A percentile compares a stretch with the other conserved stretches of the same genome.
phyloP scores from a whole-genome alignment of 768 basidiomycete species.

The Termitomyces sp. region DNA sequence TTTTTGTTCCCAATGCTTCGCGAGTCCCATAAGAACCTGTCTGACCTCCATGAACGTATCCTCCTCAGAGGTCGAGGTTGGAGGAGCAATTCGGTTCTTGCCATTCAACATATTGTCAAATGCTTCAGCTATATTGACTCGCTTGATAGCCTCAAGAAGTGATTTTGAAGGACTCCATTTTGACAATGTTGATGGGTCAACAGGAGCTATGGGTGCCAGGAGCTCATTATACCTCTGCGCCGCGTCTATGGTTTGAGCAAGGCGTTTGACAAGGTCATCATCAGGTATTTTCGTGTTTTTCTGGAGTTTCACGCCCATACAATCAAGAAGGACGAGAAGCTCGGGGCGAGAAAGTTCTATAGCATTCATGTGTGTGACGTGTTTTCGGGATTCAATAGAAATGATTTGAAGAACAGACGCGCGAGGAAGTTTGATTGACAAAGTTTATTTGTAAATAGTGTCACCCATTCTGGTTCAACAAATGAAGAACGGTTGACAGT shows the following conservation, averaged over 20 bases:
- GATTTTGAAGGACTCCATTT: constrained; percentile 14
- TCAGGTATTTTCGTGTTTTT: constrained; percentile 21
- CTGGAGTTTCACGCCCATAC: constrained; percentile 21
- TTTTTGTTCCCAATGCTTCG: constrained; percentile 12
- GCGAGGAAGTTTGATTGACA: not conserved
- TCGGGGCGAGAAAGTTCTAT: constrained; percentile 9
- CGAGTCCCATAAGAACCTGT: constrained; percentile 18
- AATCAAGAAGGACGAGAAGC: constrained; percentile 14
- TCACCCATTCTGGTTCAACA: no score
- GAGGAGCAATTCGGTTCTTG: constrained; percentile 3
- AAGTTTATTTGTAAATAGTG: not conserved
- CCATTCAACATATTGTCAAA: constrained; percentile 6
- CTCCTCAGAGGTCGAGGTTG: constrained; percentile 14
- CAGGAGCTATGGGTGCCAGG: constrained; percentile 9
- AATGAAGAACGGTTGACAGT: no score
- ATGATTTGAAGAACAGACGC: not conserved
- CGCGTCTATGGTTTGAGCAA: constrained; percentile 18
- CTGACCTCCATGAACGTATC: constrained; percentile 25
- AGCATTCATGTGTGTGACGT: constrained; percentile 2
- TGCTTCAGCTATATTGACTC: constrained; percentile 16
- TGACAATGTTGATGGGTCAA: constrained; percentile 6
- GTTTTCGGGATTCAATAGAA: not conserved
- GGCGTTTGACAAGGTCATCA: constrained; percentile 17
- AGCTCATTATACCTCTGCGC: constrained; percentile 18
- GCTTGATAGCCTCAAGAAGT: constrained; percentile 12